phyloP scores from a whole-genome alignment of 2,329 filamentous ascomycete species.

The Exophiala sp. region DNA sequence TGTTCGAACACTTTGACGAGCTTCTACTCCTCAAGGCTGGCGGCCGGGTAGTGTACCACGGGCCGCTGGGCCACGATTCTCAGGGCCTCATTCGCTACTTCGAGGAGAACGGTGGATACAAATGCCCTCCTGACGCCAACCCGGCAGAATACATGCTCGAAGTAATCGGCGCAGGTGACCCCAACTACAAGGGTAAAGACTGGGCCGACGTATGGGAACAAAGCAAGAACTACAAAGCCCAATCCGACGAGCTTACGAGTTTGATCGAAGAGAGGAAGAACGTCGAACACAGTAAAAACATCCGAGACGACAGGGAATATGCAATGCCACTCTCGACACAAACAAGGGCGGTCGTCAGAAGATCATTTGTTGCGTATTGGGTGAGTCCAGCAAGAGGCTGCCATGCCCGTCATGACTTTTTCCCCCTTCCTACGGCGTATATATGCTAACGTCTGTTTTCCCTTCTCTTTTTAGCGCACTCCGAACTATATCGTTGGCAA shows the following conservation, averaged over 20 bases:
- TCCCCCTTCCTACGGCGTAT: not conserved
- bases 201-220: conserved; percentile 58
- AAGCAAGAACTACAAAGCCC: conserved; percentile 46
- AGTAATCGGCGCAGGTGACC: conserved; percentile 57
- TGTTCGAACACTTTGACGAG: conserved; percentile 84
- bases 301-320: conserved; percentile 54
- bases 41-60: conserved; percentile 78
- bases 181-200: conserved; percentile 55
- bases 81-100: conserved; percentile 59
- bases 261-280: conserved; percentile 46
- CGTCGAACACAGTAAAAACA: conserved; percentile 35
- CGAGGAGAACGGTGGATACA: conserved; percentile 53
- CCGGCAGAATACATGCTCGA: conserved; percentile 47
- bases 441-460: no score
- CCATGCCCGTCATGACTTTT: no score
- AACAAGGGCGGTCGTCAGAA: conserved; percentile 49
- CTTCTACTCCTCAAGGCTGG: conserved; percentile 71
- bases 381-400: conserved; percentile 10
- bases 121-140: conserved; percentile 48
- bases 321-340: conserved; percentile 56
- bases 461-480: conserved; percentile 37
- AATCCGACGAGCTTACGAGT: conserved; percentile 48
- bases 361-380: conserved; percentile 60
- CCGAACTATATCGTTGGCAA: conserved; percentile 58
- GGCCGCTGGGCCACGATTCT: conserved; percentile 74